These are phyloP conservation scores for Craterostigma plantagineum DNA, from an alignment of 257 asterid species.

Conservation along the genomic window DNA sequence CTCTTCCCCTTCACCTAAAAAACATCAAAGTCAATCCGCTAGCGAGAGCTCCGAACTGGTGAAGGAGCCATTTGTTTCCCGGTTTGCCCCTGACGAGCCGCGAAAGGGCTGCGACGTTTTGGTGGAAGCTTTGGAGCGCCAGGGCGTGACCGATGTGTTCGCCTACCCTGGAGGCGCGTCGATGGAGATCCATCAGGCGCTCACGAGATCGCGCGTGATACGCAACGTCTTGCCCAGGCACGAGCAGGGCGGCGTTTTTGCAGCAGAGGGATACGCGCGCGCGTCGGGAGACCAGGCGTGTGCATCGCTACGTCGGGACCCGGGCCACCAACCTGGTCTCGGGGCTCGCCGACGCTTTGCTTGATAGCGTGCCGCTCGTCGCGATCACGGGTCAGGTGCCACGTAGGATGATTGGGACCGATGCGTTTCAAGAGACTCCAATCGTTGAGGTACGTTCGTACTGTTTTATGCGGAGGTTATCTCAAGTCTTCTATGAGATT, in stretches of 20 bases:
- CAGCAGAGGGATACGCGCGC: constrained; percentile 16
- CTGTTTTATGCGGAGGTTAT: too few species aligned
- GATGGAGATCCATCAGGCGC: constrained; percentile 12
- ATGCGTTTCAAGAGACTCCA: constrained; percentile 14
- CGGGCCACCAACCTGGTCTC: constrained; percentile 12
- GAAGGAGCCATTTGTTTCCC: too few species aligned
- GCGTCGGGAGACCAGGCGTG: constrained; percentile 10
- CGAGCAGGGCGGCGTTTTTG: constrained; percentile 16
- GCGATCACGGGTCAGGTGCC: constrained; percentile 16
- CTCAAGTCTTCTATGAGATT: too few species aligned
- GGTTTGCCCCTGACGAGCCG: too few species aligned
- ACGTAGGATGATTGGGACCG: constrained; percentile 12
- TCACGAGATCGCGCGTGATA: constrained; percentile 8
- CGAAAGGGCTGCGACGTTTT: constrained; percentile 13
- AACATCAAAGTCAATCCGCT: too few species aligned
- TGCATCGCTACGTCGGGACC: constrained; percentile 17
- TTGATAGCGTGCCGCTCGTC: constrained; percentile 12
- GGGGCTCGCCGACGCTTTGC: constrained; percentile 13
- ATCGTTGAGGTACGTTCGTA: constrained; percentile 11
- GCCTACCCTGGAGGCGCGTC: constrained; percentile 16
- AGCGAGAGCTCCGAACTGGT: too few species aligned
- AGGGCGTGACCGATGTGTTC: constrained; percentile 13
- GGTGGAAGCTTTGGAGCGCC: constrained; percentile 12
- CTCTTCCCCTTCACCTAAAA: too few species aligned
- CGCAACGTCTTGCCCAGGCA: constrained; percentile 12